These are phyloP conservation scores for Hapsidospora chrysogenum DNA, from an alignment of 495 filamentous ascomycete genomes.

Conservation along the genomic window DNA sequence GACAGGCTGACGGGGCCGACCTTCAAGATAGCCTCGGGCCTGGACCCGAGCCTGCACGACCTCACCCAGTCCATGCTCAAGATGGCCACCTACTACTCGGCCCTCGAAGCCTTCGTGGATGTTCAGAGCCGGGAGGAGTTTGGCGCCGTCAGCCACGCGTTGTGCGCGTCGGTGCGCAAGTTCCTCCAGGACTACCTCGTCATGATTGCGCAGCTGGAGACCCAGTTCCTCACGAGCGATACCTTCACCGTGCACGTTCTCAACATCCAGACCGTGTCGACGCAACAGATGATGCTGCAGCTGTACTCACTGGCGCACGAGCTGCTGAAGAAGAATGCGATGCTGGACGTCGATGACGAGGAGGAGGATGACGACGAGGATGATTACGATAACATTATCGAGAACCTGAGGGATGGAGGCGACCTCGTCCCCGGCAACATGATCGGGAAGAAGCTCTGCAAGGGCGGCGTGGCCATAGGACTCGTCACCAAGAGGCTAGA, in stretches of 20 bases:
- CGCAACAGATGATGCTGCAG: conserved; percentile 75
- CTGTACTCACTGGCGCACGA: conserved; percentile 77
- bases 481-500: conserved; percentile 70
- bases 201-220: conserved; percentile 82
- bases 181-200: conserved; percentile 84
- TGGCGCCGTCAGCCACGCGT: conserved; percentile 87
- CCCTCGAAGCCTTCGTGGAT: conserved; percentile 84
- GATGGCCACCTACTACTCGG: conserved; percentile 87
- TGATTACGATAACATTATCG: conserved; percentile 51
- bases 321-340: conserved; percentile 67
- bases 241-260: conserved; percentile 83
- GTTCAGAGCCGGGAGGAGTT: conserved; percentile 86
- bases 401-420: conserved; percentile 77
- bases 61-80: conserved; percentile 77
- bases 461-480: conserved; percentile 78
- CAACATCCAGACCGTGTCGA: conserved; percentile 79
- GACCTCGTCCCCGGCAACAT: conserved; percentile 62
- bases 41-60: conserved; percentile 84
- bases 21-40: conserved; percentile 63
- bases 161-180: conserved; percentile 85
- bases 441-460: conserved; percentile 80
- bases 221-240: conserved; percentile 72
- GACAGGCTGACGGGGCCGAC: conserved; percentile 66
- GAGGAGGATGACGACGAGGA: conserved; percentile 69
- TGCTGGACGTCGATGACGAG: conserved; percentile 73